These are phyloP conservation scores for Echites panduratus DNA, from an alignment of 257 asterid species.

Conservation along the genomic window DNA sequence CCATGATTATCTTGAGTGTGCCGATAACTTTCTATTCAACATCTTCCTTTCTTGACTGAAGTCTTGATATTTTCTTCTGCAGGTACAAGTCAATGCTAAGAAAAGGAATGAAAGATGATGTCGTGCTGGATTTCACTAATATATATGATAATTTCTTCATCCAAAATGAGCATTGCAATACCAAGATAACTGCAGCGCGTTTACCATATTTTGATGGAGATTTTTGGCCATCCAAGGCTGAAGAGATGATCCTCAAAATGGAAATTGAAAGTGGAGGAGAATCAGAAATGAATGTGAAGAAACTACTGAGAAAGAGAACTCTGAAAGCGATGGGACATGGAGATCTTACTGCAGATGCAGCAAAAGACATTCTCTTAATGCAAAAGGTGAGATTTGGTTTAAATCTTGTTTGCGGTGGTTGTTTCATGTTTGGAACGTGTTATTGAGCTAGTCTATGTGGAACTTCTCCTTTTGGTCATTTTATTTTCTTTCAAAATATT, in stretches of 20 bases:
- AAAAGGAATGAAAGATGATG: constrained; percentile 47
- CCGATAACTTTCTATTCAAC: background rate
- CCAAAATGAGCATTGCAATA: constrained; percentile 36
- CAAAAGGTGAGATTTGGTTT: constrained; percentile 42
- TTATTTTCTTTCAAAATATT: too few relatives aligned
- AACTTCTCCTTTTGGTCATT: background rate
- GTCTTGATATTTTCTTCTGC: constrained; percentile 11
- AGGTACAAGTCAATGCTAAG: constrained; percentile 66
- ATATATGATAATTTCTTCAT: constrained; percentile 53
- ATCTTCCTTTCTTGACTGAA: background rate
- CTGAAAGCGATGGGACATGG: constrained; percentile 49
- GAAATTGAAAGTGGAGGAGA: constrained; percentile 33
- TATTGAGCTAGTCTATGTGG: background rate
- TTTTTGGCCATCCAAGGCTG: constrained; percentile 63
- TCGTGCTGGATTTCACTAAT: constrained; percentile 52
- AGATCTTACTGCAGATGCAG: constrained; percentile 33
- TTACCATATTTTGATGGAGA: constrained; percentile 74
- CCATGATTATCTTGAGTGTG: constrained; percentile 3
- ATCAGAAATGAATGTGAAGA: constrained; percentile 29
- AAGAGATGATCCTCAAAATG: constrained; percentile 29
- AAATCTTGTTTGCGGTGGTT: background rate
- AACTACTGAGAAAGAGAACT: constrained; percentile 38
- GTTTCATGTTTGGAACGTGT: background rate
- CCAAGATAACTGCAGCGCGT: constrained; percentile 58
- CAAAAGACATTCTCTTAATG: constrained; percentile 62